A percentile compares a stretch with the other conserved stretches of the same genome.
These are phyloP conservation scores for Astraeus odoratus DNA, from an alignment of 768 basidiomycete genomes.

Conservation along the genomic window DNA sequence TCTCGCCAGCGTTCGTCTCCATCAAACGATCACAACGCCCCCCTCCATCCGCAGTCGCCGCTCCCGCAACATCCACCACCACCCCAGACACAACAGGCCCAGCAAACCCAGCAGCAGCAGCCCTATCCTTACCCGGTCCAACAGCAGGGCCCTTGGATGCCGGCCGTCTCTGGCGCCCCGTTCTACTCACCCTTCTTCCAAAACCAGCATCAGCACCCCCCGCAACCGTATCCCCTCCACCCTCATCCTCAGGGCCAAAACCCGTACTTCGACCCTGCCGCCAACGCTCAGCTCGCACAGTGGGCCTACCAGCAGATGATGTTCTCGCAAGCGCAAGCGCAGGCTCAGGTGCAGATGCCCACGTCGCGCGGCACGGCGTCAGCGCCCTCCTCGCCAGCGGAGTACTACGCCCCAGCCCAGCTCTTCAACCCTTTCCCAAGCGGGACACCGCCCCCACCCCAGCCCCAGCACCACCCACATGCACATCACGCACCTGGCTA, in stretches of 20 bases:
- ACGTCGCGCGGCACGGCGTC: conserved; percentile 18
- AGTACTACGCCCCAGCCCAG: conserved; percentile 55
- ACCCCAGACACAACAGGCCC: too few relatives aligned
- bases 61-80: conserved; percentile 13
- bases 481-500: conserved; percentile 25
- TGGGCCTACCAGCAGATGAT: conserved; percentile 94
- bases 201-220: conserved; percentile 62
- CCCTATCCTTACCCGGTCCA: conserved; percentile 66
- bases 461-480: conserved; percentile 28
- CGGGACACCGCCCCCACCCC: conserved; percentile 62
- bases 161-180: conserved; percentile 57
- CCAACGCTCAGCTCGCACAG: conserved; percentile 71
- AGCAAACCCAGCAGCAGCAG: conserved; percentile 27
- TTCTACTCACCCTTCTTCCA: conserved; percentile 78
- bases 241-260: conserved; percentile 34
- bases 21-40: conserved; percentile 42
- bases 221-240: conserved; percentile 44
- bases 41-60: conserved; percentile 22
- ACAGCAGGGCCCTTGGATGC: conserved; percentile 67
- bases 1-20: conserved; percentile 58
- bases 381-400: conserved; percentile 33
- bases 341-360: conserved; percentile 31
- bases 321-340: conserved; percentile 60
- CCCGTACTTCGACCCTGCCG: conserved; percentile 68
- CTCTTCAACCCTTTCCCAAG: conserved; percentile 64